Evolutionary conservation across 2,329 filamentous ascomycete genomes (phyloP).

Genomic region (Monilinia fructicola): DNA sequence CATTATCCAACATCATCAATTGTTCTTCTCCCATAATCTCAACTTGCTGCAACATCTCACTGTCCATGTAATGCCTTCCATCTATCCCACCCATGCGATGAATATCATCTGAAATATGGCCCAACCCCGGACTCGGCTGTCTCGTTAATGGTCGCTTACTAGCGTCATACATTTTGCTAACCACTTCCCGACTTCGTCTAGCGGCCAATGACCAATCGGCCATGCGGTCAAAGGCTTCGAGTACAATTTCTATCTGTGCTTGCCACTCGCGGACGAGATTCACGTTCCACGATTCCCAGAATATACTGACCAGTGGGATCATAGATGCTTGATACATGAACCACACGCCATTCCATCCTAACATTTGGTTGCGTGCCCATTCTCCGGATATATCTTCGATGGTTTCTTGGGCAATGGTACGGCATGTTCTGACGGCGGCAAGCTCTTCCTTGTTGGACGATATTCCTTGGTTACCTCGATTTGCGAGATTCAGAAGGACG

Average conservation of each 20-base stretch:
- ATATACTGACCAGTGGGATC: conserved; percentile 73
- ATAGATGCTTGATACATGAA: conserved; percentile 78
- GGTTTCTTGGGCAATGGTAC: conserved; percentile 66
- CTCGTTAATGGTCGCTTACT: conserved; percentile 37
- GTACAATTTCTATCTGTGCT: conserved; percentile 57
- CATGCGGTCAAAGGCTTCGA: conserved; percentile 62
- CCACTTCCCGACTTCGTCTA: conserved; percentile 60
- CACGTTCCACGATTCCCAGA: conserved; percentile 56
- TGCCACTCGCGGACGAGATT: conserved; percentile 47
- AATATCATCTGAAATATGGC: conserved; percentile 38
- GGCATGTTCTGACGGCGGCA: conserved; percentile 65
- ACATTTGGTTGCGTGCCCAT: conserved; percentile 72
- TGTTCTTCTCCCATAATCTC: conserved; percentile 50
- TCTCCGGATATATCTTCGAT: conserved; percentile 71
- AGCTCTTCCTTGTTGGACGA: conserved; percentile 58
- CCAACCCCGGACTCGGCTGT: conserved; percentile 39
- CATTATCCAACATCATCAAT: conserved; percentile 49
- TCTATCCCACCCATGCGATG: conserved; percentile 24
- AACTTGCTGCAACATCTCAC: conserved; percentile 44
- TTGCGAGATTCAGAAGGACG: conserved; percentile 64
- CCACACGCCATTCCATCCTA: conserved; percentile 80
- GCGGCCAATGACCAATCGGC: conserved; percentile 65
- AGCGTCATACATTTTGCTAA: conserved; percentile 64
- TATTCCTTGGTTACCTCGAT: conserved; percentile 32
- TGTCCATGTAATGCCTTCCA: conserved; percentile 29